These are phyloP conservation scores for Groenewaldozyma auringiensis DNA, from an alignment of 1,139 yeast species.

Conservation along the genomic window DNA sequence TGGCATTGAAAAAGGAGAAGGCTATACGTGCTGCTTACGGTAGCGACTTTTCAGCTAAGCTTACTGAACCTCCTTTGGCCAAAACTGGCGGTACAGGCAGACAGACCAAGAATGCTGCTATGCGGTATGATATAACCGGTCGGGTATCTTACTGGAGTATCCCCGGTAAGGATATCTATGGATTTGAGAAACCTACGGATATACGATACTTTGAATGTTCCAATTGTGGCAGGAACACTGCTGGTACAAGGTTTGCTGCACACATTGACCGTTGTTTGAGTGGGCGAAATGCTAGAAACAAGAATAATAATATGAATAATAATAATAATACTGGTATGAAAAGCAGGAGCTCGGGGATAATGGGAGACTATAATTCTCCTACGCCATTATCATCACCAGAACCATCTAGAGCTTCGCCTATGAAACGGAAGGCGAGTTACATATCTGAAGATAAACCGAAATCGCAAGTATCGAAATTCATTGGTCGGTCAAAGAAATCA, in stretches of 20 bases:
- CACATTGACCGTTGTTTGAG: conserved; percentile 84
- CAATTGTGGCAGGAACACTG: conserved; percentile 77
- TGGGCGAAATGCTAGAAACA: conserved; percentile 33
- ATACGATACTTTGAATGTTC: conserved; percentile 63
- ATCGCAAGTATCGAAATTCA: conserved; percentile 24
- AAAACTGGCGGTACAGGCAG: conserved; percentile 13
- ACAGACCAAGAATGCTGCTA: conserved; percentile 11
- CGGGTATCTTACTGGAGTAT: conserved; percentile 25
- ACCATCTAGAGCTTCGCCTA: conserved; percentile 15
- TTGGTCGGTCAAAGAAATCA: conserved; percentile 15
- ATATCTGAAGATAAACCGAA: conserved; percentile 16
- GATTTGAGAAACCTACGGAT: conserved; percentile 39
- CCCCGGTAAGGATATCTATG: conserved; percentile 44
- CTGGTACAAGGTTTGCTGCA: conserved; percentile 87
- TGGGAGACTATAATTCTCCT: conserved; percentile 17
- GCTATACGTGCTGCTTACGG: conserved; percentile 27
- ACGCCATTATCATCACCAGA: conserved; percentile 14
- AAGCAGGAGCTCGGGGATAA: conserved; percentile 5
- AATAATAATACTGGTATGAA: too few species aligned
- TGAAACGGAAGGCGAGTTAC: conserved; percentile 13
- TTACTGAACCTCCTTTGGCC: conserved; percentile 19
- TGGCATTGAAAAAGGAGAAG: conserved; percentile 37
- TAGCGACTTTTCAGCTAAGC: conserved; percentile 19
- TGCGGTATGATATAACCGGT: conserved; percentile 21
- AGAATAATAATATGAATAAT: too few species aligned